A percentile compares a stretch with the other conserved stretches of the same genome.
phyloP scores from a whole-genome alignment of 192 early-diverging fungal species.

The Coemansia sp. region DNA sequence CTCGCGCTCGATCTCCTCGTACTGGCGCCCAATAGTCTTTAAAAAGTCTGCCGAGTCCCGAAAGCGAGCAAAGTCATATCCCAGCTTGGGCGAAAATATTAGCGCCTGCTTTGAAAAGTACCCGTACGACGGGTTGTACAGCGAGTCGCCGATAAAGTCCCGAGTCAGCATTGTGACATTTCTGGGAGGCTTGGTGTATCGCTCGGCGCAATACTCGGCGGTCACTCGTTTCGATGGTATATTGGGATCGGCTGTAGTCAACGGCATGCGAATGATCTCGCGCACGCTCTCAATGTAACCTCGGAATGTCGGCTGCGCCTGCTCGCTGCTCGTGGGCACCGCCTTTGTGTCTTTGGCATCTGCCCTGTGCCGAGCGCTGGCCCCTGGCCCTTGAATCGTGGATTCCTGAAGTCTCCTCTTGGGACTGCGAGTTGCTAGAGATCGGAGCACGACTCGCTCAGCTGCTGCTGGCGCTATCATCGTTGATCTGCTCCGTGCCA shows the following conservation, averaged over 20 bases:
- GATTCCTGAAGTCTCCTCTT: neutral
- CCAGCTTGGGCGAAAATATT: slow-evolving; percentile 69
- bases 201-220: slow-evolving; percentile 36
- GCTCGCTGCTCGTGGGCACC: neutral
- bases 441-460: neutral
- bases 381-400: neutral
- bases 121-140: slow-evolving; percentile 96
- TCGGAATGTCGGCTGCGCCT: slow-evolving; percentile 5
- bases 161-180: slow-evolving; percentile 73
- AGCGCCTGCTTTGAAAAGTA: slow-evolving; percentile 97
- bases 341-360: neutral
- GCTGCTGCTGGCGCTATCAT: neutral
- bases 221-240: slow-evolving; percentile 39
- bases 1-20: slow-evolving; percentile 79
- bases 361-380: neutral
- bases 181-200: slow-evolving; percentile 52
- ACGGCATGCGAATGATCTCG: slow-evolving; percentile 50
- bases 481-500: neutral
- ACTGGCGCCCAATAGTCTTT: slow-evolving; percentile 72
- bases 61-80: slow-evolving; percentile 67
- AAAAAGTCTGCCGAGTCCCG: slow-evolving; percentile 76
- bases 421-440: neutral
- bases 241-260: slow-evolving; percentile 43
- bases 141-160: slow-evolving; percentile 93
- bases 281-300: slow-evolving; percentile 42